A percentile compares a stretch with the other conserved stretches of the same genome.
phyloP scores from a whole-genome alignment of 2,329 filamentous ascomycete genomes.

The Helicocarpus griseus region DNA sequence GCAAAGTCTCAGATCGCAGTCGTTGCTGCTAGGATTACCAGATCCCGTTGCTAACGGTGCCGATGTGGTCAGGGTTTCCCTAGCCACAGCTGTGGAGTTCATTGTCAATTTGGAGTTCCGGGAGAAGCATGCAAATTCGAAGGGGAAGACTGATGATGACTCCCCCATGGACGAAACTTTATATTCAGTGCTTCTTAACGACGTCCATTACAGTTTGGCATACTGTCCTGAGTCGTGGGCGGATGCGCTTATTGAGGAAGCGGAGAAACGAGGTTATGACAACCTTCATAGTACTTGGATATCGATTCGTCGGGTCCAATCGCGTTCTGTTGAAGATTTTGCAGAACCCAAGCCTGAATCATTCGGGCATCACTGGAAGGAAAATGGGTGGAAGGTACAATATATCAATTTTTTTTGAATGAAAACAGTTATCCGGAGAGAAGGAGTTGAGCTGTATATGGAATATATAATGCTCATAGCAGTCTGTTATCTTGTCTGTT shows the following conservation, averaged over 20 bases:
- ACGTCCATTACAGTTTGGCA: background rate
- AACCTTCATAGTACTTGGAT: background rate
- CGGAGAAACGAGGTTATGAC: background rate
- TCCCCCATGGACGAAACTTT: too few relatives aligned
- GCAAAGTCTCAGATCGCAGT: background rate
- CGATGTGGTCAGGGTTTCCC: background rate
- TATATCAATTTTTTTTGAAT: too few relatives aligned
- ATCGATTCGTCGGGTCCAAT: background rate
- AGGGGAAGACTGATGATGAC: background rate
- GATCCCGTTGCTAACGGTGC: background rate
- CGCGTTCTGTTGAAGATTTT: background rate
- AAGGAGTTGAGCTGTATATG: too few relatives aligned
- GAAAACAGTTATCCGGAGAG: too few relatives aligned
- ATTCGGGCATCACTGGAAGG: background rate
- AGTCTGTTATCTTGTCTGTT: too few relatives aligned
- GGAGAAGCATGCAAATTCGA: background rate
- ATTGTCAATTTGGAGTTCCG: background rate
- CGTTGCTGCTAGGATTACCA: background rate
- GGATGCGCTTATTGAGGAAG: background rate
- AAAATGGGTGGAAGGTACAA: background rate
- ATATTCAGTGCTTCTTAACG: background rate
- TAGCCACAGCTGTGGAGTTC: background rate
- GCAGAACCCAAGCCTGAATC: background rate
- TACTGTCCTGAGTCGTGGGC: background rate
- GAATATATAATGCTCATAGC: too few relatives aligned